Evolutionary conservation across 1,139 yeast species (phyloP).

Genomic region (Yamadazyma friedrichii): DNA sequence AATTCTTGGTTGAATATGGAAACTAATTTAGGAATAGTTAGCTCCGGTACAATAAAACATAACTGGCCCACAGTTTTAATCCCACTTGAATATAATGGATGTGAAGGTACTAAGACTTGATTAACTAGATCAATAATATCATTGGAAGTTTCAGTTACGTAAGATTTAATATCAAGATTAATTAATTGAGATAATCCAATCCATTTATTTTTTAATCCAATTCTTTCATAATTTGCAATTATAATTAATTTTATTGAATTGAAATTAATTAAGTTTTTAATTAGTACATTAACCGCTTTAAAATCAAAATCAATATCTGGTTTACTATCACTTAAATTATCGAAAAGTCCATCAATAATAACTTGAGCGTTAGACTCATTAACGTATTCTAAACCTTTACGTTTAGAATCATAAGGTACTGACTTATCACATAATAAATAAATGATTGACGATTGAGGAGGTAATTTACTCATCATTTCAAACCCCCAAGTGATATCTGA

Average conservation of each 20-base stretch:
- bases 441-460: constrained; percentile 34
- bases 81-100: constrained; percentile 40
- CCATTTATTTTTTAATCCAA: constrained; percentile 65
- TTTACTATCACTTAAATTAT: not conserved
- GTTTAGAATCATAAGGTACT: constrained; percentile 32
- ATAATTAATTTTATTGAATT: constrained; percentile 39
- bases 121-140: constrained; percentile 28
- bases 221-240: constrained; percentile 49
- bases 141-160: constrained; percentile 44
- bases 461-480: constrained; percentile 33
- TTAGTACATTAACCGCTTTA: constrained; percentile 5
- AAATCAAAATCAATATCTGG: constrained; percentile 1
- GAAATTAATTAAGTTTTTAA: constrained; percentile 2
- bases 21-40: constrained; percentile 51
- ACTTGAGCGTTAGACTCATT: not conserved
- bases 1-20: constrained; percentile 19
- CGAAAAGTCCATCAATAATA: constrained; percentile 10
- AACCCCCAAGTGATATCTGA: constrained; percentile 55
- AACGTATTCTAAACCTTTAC: constrained; percentile 29
- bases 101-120: constrained; percentile 2
- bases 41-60: constrained; percentile 67
- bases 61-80: constrained; percentile 60
- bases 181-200: constrained; percentile 65
- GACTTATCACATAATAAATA: constrained; percentile 38
- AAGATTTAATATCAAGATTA: constrained; percentile 60